Base-by-base conservation (phyloP, 2,329 filamentous ascomycete species). In the Exophiala sp. region DNA sequence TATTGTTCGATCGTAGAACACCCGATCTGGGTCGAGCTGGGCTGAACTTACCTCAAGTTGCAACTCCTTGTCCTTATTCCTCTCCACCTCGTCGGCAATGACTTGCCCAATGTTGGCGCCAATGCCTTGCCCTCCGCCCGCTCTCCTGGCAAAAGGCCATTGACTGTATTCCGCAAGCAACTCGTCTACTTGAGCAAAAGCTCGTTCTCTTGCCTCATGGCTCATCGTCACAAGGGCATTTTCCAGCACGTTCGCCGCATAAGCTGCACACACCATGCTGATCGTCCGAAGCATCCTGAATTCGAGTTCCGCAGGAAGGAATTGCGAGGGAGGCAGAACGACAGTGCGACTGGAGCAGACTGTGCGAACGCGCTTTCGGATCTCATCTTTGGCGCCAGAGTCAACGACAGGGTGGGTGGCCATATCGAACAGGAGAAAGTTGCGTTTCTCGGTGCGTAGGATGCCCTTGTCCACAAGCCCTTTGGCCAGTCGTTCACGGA, bases 391-490 rank as follows among this genome's bases (percentile, higher is more conserved):
- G 64, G 93, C 93, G 64, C 88, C 91, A 59, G 89, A 86, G 64
- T 98, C 93, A 58, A 89, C 91, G 51, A 98, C 90, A 35, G 93
- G 93, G 69, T 98, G 93, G 58, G 93, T 98, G 50, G 93, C 93
- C 93, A 98, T 98, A 73, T 98, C 93, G 76, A 98, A 98, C 58
- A 98, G 86, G 58, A 98, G 80, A 75, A 98, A 98, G 76, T 98
- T 98, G 72, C 89, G 88, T 77, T 98, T 98, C 72, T 98, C 93
- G 54, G 93, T 98, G 63, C 93, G 88, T 51, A 98, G 81, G 67
- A 98, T 95, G 65, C 93, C 93, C 75, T 98, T 98, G 75, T 98
- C 93, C 58, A 98, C 93, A 39, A 98, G 81, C 27, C 93, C 93
- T 73, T 98, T 98, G 65, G 90, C 91, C 50, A 98, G 80, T 50